phyloP scores from a whole-genome alignment of 192 early-diverging fungal genomes.

The Pilaira anomala region DNA sequence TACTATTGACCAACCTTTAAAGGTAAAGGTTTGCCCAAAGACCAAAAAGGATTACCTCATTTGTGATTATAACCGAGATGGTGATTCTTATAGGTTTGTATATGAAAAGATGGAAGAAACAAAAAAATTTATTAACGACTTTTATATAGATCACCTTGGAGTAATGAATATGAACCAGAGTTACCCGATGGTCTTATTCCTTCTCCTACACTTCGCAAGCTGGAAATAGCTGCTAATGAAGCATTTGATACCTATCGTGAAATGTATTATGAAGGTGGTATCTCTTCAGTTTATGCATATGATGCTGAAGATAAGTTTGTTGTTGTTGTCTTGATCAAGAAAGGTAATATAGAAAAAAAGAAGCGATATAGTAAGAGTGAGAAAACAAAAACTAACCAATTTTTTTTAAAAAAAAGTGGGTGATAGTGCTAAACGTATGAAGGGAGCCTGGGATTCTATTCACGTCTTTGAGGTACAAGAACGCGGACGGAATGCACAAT shows the following conservation, averaged over 20 bases:
- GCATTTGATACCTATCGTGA: conserved; percentile 97
- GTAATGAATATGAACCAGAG: conserved; percentile 90
- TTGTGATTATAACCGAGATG: conserved; percentile 97
- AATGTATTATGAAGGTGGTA: conserved; percentile 92
- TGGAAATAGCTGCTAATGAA: conserved; percentile 90
- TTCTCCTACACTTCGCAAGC: conserved; percentile 75
- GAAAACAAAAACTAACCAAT: not conserved
- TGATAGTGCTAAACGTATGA: conserved; percentile 65
- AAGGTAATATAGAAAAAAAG: conserved; percentile 52
- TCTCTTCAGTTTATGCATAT: conserved; percentile 88
- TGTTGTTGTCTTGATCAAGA: conserved; percentile 92
- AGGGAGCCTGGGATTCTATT: conserved; percentile 98
- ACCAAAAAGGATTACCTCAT: conserved; percentile 81
- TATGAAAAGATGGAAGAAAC: no score
- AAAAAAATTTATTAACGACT: no score
- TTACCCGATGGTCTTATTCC: conserved; percentile 76
- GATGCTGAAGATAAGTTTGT: conserved; percentile 84
- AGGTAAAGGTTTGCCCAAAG: conserved; percentile 62
- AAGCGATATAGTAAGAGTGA: not conserved
- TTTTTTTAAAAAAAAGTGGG: conserved; percentile 52
- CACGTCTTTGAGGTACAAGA: conserved; percentile 93
- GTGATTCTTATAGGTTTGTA: conserved; percentile 80
- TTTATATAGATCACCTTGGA: conserved; percentile 85
- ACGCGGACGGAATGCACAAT: conserved; percentile 80
- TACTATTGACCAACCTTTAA: conserved; percentile 91